A percentile compares a stretch with the other conserved stretches of the same genome.
These are phyloP conservation scores for Globisporangium canariense DNA, from an alignment of 352 stramenopile genomes.

Conservation along the genomic window DNA sequence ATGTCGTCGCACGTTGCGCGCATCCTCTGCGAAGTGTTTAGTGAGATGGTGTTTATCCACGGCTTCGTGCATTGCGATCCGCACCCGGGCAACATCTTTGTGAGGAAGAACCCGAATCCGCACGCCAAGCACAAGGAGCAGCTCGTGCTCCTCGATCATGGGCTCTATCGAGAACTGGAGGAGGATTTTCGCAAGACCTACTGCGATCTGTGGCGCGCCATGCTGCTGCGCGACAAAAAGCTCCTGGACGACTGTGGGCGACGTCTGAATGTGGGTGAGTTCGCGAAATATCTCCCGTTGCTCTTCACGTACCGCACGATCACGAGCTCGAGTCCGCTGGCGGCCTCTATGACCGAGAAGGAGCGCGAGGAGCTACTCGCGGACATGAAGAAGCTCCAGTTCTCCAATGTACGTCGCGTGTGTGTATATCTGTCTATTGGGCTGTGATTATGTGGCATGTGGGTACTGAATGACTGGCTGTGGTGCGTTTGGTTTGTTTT, in stretches of 20 bases:
- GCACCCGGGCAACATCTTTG: constrained; percentile 94
- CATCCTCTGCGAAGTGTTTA: constrained; percentile 91
- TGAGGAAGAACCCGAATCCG: constrained; percentile 56
- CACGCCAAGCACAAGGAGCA: constrained; percentile 60
- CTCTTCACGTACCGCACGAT: constrained; percentile 87
- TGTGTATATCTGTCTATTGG: background rate
- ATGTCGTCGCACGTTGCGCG: constrained; percentile 78
- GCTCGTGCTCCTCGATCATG: constrained; percentile 97
- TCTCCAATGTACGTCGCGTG: constrained; percentile 46
- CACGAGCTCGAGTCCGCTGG: constrained; percentile 51
- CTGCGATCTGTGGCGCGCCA: constrained; percentile 93
- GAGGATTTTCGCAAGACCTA: constrained; percentile 93
- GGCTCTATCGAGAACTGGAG: constrained; percentile 94
- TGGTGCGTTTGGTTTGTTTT: background rate
- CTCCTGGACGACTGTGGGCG: constrained; percentile 63
- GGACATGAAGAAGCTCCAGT: constrained; percentile 61
- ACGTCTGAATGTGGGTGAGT: constrained; percentile 49
- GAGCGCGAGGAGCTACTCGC: constrained; percentile 61
- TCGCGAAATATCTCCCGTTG: constrained; percentile 74
- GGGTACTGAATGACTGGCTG: background rate
- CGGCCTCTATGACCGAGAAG: constrained; percentile 58
- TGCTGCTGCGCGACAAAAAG: constrained; percentile 89
- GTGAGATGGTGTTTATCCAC: constrained; percentile 93
- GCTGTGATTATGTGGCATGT: background rate
- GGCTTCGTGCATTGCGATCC: constrained; percentile 97